Evolutionary conservation across 1,139 yeast species (phyloP).

Genomic region (Debaryomyces fabryi): DNA sequence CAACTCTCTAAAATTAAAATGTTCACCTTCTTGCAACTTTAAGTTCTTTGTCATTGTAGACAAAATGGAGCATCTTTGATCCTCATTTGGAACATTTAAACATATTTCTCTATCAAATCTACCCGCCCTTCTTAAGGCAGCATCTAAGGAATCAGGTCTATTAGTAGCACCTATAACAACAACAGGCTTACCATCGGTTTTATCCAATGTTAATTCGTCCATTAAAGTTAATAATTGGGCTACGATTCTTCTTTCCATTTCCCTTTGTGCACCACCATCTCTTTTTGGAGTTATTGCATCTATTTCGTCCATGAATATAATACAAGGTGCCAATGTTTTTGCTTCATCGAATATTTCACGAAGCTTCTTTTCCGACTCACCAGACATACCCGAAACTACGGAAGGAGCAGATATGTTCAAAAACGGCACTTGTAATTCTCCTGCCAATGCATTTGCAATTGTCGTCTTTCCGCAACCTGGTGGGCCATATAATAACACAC

Average conservation of each 20-base stretch:
- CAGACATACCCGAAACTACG: conserved; percentile 99
- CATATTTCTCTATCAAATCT: conserved; percentile 55
- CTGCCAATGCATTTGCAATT: conserved; percentile 94
- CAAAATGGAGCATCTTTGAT: conserved; percentile 75
- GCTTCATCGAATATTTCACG: conserved; percentile 96
- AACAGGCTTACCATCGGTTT: conserved; percentile 91
- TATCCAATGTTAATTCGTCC: conserved; percentile 87
- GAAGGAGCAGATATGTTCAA: conserved; percentile 93
- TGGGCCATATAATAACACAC: conserved; percentile 93
- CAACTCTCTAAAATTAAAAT: conserved; percentile 66
- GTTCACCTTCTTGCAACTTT: conserved; percentile 60
- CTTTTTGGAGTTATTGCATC: conserved; percentile 98
- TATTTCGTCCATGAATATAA: conserved; percentile 91
- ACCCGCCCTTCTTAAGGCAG: conserved; percentile 53
- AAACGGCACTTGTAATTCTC: conserved; percentile 92
- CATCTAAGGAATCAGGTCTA: conserved; percentile 51
- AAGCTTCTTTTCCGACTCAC: conserved; percentile 92
- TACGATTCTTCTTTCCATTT: conserved; percentile 96
- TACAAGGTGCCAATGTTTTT: conserved; percentile 83
- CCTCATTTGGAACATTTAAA: conserved; percentile 88
- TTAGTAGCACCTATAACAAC: conserved; percentile 54
- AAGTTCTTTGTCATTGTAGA: conserved; percentile 70
- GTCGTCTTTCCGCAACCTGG: conserved; percentile 99
- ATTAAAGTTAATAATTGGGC: conserved; percentile 92
- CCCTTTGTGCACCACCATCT: conserved; percentile 94